A percentile compares a stretch with the other conserved stretches of the same genome.
Evolutionary conservation across 2,329 filamentous ascomycete species (phyloP).

Genomic region (Microdochium paspali): DNA sequence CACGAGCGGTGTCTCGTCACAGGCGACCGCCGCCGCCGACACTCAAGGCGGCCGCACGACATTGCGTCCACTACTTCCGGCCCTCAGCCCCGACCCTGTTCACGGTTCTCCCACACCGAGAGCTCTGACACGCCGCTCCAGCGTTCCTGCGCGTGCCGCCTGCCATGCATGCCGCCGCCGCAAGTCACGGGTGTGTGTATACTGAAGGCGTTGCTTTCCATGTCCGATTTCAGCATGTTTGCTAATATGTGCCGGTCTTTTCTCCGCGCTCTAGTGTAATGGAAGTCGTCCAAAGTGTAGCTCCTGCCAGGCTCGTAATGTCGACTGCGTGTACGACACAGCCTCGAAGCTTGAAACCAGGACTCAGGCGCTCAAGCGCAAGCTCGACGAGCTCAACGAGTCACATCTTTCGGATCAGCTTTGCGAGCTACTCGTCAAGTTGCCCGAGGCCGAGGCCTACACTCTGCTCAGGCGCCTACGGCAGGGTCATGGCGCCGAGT

Average conservation of each 20-base stretch:
- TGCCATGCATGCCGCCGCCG: neutral
- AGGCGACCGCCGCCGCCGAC: neutral
- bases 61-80: neutral
- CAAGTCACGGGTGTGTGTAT: neutral
- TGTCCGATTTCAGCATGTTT: too few species aligned
- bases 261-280: too few species aligned
- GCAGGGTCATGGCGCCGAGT: slow-evolving; percentile 17
- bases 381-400: slow-evolving; percentile 6
- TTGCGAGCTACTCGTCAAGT: slow-evolving; percentile 12
- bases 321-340: slow-evolving; percentile 19
- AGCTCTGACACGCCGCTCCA: neutral
- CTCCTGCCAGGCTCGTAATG: too few species aligned
- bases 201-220: too few species aligned
- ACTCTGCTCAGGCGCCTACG: slow-evolving; percentile 23
- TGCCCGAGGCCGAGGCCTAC: slow-evolving; percentile 20
- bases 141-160: neutral
- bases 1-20: neutral
- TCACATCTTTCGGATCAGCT: slow-evolving; percentile 16
- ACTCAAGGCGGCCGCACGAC: neutral
- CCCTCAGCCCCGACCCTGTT: neutral
- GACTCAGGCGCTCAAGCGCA: slow-evolving; percentile 20
- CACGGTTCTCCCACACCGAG: neutral
- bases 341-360: slow-evolving; percentile 16
- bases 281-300: too few species aligned
- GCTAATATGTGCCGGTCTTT: too few species aligned